Evolutionary conservation across 2,329 filamentous ascomycete species (phyloP).

Genomic region (Myotisia sp.): DNA sequence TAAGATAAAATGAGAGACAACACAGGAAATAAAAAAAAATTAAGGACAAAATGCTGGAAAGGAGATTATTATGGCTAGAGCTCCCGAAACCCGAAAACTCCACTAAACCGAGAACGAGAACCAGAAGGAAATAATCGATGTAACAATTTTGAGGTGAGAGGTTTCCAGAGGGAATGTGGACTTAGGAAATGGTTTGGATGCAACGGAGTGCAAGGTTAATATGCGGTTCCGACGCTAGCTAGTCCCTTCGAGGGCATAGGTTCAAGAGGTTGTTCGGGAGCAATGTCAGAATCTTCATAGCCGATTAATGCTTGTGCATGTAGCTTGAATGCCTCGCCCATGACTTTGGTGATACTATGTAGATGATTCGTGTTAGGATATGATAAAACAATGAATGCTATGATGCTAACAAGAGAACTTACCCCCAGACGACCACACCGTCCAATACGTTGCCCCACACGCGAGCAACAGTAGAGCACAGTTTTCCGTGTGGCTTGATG

Average conservation of each 20-base stretch:
- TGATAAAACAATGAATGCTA: slow-evolving; percentile 1
- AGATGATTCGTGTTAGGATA: slow-evolving; percentile 30
- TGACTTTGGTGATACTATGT: slow-evolving; percentile 51
- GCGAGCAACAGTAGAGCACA: slow-evolving; percentile 88
- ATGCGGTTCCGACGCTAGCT: slow-evolving; percentile 30
- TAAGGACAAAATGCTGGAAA: slow-evolving; percentile 4
- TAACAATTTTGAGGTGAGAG: too few relatives aligned
- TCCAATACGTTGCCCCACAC: slow-evolving; percentile 98
- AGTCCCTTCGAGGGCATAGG: slow-evolving; percentile 32
- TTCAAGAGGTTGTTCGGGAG: slow-evolving; percentile 26
- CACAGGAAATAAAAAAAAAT: slow-evolving; percentile 15
- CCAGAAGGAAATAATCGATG: background rate
- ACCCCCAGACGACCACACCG: slow-evolving; percentile 98
- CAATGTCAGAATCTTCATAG: slow-evolving; percentile 54
- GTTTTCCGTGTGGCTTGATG: slow-evolving; percentile 66
- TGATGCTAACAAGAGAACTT: slow-evolving; percentile 39
- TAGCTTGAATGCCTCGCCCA: slow-evolving; percentile 96
- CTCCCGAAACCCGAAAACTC: slow-evolving; percentile 12
- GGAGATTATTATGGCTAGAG: background rate
- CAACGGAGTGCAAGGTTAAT: slow-evolving; percentile 16
- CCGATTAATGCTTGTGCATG: slow-evolving; percentile 89
- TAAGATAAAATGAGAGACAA: slow-evolving; percentile 37
- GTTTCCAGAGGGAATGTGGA: background rate
- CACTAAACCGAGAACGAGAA: background rate
- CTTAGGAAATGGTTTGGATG: background rate